Conservation (phyloP, 2,329 filamentous ascomycete genomes). For the Sporothrix brasiliensis region DNA sequence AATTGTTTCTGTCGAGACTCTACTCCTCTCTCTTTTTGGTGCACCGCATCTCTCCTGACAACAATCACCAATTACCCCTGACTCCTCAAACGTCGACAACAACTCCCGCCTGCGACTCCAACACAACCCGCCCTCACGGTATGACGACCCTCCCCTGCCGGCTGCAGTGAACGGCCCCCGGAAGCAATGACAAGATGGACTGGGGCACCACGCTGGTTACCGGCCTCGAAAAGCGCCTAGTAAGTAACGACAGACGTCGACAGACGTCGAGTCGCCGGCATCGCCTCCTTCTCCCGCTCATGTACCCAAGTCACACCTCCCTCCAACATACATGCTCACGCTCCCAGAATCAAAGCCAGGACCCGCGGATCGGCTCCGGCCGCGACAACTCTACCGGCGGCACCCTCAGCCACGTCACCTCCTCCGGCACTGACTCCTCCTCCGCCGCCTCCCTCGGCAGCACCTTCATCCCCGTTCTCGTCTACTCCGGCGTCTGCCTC, state of each 20-base stretch:
- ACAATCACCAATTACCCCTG: background rate
- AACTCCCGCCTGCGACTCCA: background rate
- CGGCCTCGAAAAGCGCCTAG: constrained; percentile 29
- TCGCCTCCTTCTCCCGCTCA: no score
- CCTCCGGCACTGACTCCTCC: constrained; percentile 45
- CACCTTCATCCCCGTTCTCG: constrained; percentile 58
- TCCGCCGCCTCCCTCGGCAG: constrained; percentile 50
- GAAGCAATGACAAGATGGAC: constrained; percentile 34
- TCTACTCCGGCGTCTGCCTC: constrained; percentile 55
- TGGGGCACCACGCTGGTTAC: constrained; percentile 27
- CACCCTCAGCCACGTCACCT: constrained; percentile 44
- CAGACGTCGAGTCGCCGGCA: background rate
- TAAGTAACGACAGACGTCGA: constrained; percentile 16
- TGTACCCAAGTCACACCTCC: background rate
- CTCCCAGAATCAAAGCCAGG: constrained; percentile 42
- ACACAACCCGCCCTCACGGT: background rate
- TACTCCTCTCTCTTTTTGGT: background rate
- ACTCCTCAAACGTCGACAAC: background rate
- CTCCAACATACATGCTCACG: background rate
- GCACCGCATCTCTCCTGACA: background rate
- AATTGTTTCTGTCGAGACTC: background rate
- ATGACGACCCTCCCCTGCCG: constrained; percentile 18
- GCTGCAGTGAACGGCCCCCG: constrained; percentile 21
- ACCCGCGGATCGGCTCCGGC: constrained; percentile 50
- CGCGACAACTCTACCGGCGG: constrained; percentile 48